A percentile compares a stretch with the other conserved stretches of the same genome.
These are phyloP conservation scores for Pyrus pyrifolia DNA, from an alignment of 306 rosid genomes.

Conservation along the genomic window DNA sequence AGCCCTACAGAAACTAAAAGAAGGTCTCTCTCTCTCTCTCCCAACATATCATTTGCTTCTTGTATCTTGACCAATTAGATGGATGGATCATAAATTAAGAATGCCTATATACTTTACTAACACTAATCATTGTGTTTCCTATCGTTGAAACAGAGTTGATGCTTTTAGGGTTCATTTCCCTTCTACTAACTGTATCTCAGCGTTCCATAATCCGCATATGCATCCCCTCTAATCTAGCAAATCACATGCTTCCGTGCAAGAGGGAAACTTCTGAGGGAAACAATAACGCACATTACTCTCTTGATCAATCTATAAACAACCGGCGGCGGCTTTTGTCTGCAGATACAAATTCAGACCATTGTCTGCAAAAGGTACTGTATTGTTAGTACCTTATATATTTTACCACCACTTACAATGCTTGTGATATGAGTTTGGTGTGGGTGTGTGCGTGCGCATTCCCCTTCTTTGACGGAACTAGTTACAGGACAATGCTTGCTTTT, in stretches of 20 bases:
- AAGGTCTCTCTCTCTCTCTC: slow-evolving; percentile 35
- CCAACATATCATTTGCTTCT: background rate
- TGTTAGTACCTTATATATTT: background rate
- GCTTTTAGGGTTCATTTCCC: slow-evolving; percentile 93
- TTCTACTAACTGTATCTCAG: slow-evolving; percentile 70
- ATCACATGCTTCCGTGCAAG: slow-evolving; percentile 88
- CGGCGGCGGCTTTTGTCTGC: slow-evolving; percentile 48
- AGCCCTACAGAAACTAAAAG: slow-evolving; percentile 68
- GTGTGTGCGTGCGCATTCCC: too few relatives aligned
- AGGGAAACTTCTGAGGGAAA: slow-evolving; percentile 11
- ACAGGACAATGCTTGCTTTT: background rate
- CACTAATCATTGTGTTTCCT: slow-evolving; percentile 19
- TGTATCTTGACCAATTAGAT: background rate
- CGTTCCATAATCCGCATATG: slow-evolving; percentile 52
- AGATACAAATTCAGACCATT: slow-evolving; percentile 25
- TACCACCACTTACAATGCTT: background rate
- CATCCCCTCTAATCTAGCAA: slow-evolving; percentile 42
- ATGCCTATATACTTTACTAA: background rate
- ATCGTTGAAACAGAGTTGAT: slow-evolving; percentile 60
- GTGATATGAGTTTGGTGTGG: background rate
- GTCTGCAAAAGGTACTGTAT: slow-evolving; percentile 30
- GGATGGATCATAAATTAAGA: too few relatives aligned
- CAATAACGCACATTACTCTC: slow-evolving; percentile 30
- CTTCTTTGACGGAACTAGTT: background rate
- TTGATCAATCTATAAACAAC: slow-evolving; percentile 21